phyloP scores from a whole-genome alignment of 2,329 filamentous ascomycete genomes.

The Pestalotiopsis sp. region DNA sequence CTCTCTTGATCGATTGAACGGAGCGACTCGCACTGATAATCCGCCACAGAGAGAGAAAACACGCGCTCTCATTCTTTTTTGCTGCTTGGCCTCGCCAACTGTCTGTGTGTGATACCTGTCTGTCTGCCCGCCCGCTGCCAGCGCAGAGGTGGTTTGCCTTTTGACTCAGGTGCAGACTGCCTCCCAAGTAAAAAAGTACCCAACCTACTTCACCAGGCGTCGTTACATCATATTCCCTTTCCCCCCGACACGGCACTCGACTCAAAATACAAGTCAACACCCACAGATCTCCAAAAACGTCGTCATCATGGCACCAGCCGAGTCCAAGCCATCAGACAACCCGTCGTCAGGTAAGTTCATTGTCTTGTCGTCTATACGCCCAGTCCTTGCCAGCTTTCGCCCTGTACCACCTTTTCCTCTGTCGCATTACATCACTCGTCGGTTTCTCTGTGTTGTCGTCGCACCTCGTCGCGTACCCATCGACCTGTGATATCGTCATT shows the following conservation, averaged over 20 bases:
- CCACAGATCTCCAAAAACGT: conserved; percentile 23
- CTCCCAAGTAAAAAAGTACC: conserved; percentile 24
- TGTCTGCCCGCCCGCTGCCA: neutral
- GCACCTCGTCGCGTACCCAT: neutral
- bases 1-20: neutral
- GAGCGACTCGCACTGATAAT: neutral
- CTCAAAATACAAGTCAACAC: conserved; percentile 21
- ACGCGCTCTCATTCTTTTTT: neutral
- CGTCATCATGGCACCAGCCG: conserved; percentile 36
- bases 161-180: conserved; percentile 28
- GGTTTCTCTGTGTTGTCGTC: neutral
- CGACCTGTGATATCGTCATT: neutral
- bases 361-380: neutral
- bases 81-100: neutral
- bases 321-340: conserved; percentile 34
- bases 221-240: conserved; percentile 36
- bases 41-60: neutral
- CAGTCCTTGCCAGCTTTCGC: neutral
- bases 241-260: conserved; percentile 21
- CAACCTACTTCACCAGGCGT: neutral
- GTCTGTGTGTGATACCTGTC: conserved; percentile 10
- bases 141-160: conserved; percentile 33
- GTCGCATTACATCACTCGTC: conserved; percentile 14
- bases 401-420: neutral
- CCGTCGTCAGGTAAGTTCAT: conserved; percentile 33